Evolutionary conservation across 1,284 basidiomycete genomes (phyloP).

Genomic region (Irpex sp.): DNA sequence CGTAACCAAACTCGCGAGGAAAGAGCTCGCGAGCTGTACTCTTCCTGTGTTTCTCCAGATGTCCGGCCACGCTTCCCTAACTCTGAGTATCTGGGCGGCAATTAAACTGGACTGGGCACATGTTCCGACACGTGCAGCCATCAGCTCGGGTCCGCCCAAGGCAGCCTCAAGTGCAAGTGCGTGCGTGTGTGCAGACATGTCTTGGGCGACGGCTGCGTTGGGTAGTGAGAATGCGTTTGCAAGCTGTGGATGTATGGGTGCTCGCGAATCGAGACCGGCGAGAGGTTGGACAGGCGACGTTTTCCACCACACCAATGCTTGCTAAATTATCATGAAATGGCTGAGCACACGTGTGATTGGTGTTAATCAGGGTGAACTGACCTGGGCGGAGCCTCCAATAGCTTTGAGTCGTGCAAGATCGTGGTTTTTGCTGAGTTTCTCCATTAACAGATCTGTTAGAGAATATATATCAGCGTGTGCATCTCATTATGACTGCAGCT

Average conservation of each 20-base stretch:
- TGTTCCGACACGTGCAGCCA: conserved; percentile 70
- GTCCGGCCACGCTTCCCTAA: conserved; percentile 71
- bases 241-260: conserved; percentile 65
- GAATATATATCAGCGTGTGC: not conserved
- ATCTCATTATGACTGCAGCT: not conserved
- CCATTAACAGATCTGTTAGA: conserved; percentile 61
- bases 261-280: conserved; percentile 61
- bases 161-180: conserved; percentile 68
- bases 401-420: conserved; percentile 66
- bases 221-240: conserved; percentile 67
- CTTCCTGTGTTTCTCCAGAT: conserved; percentile 70
- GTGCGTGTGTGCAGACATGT: conserved; percentile 75
- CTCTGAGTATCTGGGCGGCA: conserved; percentile 64
- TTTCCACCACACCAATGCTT: conserved; percentile 82
- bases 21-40: conserved; percentile 68
- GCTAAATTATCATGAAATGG: conserved; percentile 35
- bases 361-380: conserved; percentile 20
- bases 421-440: conserved; percentile 65
- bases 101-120: conserved; percentile 64
- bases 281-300: conserved; percentile 61
- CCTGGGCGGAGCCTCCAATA: conserved; percentile 74
- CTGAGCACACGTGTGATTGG: not conserved
- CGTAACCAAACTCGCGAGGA: conserved; percentile 65
- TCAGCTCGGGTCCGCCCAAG: conserved; percentile 71
- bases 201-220: conserved; percentile 73